phyloP scores from a whole-genome alignment of 2,329 filamentous ascomycete genomes.

The Sporothrix protearum region DNA sequence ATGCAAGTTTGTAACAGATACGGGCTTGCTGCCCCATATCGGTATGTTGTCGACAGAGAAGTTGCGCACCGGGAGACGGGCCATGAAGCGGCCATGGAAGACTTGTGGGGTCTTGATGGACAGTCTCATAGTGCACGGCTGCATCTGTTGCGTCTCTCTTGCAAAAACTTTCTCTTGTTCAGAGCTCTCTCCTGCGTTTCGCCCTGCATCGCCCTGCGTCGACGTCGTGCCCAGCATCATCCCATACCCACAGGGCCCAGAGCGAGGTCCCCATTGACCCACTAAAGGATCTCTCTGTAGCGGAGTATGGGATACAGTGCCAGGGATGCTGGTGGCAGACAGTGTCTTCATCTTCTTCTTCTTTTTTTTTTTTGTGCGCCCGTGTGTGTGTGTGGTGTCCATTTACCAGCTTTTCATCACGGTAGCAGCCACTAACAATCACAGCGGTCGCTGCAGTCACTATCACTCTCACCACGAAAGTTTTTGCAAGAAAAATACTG shows the following conservation, averaged over 20 bases:
- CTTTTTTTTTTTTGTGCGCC: no score
- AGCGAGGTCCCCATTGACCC: background rate
- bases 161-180: background rate
- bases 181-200: background rate
- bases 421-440: conserved; percentile 10
- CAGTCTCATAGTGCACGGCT: background rate
- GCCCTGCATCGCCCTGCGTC: conserved; percentile 8
- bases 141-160: background rate
- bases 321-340: background rate
- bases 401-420: conserved; percentile 3
- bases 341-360: no score
- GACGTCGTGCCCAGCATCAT: background rate
- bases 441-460: conserved; percentile 7
- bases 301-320: background rate
- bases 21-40: background rate
- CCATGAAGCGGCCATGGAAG: background rate
- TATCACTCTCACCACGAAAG: background rate
- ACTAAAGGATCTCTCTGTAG: background rate
- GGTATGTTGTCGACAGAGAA: background rate
- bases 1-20: no score
- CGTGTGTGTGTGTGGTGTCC: background rate
- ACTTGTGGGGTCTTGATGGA: background rate
- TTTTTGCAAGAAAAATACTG: background rate
- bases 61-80: background rate
- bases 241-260: conserved; percentile 1